Base-by-base conservation (phyloP, 2,329 filamentous ascomycete genomes). In the Clonostachys sp. region DNA sequence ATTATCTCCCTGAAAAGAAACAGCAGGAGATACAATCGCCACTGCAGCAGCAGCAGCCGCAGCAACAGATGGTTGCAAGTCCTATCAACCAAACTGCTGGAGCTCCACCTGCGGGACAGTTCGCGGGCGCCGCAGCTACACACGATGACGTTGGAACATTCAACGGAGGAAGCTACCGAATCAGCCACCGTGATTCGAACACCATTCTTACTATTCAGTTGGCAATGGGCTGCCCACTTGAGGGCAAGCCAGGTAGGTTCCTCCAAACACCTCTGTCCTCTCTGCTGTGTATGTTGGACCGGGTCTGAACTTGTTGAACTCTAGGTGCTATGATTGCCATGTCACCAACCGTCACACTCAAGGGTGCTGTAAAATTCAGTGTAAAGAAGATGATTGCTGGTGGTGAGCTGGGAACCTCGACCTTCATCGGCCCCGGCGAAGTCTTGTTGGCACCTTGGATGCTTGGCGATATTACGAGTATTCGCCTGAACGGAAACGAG, bases 101-200 rank as follows among this genome's bases (percentile, higher is more conserved):
- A 30, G 72, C 69, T 5, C 73, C 70, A 12, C 60, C 67, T 7
- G 65, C 70, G 14, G 65, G 68, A 34, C 78, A 86, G 48, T 91
- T 92, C 53, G 64, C 74, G 6, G 88, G 87, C 33, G 82, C 79
- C 0, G 51, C 49, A 35, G 72, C 85, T 1, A 77, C 79, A 1
- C 33, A 39, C 10, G 94, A 97, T 64, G 91, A 96, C 56, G 82
- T 95, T 2, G 94, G 94, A n/a, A 94, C 87, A 0, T 99, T 97
- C 74, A 97, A 97, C 62, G 94, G 94, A 14, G 94, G 94, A 12
- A 92, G 88, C 61, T 99, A 92, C 64, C 80, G 94, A 41, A 91
- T 97, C 61, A 94, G 89, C 59, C 94, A 99, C 62, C 80, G 94
- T 18, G 91, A 96, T 65, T 86, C 83, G 49, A 99, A 97, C 64